phyloP scores from a whole-genome alignment of 2,329 filamentous ascomycete genomes.

The Aspergillus udagawae region DNA sequence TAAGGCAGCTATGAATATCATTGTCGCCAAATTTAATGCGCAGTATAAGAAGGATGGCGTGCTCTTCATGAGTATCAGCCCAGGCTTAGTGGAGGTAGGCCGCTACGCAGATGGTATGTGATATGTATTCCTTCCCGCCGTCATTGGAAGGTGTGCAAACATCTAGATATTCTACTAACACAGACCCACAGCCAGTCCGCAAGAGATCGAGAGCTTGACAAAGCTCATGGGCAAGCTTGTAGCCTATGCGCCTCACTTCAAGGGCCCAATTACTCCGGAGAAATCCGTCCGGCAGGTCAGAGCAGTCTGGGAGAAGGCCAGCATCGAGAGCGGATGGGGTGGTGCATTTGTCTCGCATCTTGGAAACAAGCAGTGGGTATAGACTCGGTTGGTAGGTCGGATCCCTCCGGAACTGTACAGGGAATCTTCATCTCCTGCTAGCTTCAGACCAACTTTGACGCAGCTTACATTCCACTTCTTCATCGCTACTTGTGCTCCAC shows the following conservation, averaged over 20 bases:
- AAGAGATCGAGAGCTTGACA: conserved; percentile 20
- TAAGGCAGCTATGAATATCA: conserved; percentile 53
- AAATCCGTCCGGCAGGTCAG: conserved; percentile 32
- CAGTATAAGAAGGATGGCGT: conserved; percentile 50
- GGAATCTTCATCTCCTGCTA: too few species aligned
- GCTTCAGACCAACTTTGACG: too few species aligned
- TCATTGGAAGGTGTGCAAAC: neutral
- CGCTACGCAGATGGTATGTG: conserved; percentile 20
- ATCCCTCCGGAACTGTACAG: too few species aligned
- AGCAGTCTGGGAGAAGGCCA: conserved; percentile 34
- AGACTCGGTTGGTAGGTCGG: neutral
- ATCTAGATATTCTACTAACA: neutral
- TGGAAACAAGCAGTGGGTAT: conserved; percentile 54
- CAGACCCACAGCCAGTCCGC: conserved; percentile 11
- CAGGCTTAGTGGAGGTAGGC: conserved; percentile 49
- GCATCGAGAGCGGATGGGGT: conserved; percentile 43
- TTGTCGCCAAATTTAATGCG: conserved; percentile 51
- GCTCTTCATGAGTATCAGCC: conserved; percentile 50
- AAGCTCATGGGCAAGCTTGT: conserved; percentile 28
- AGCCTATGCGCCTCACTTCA: conserved; percentile 41
- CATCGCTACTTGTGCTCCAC: too few species aligned
- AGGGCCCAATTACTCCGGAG: conserved; percentile 28
- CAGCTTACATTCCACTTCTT: too few species aligned
- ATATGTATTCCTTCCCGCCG: conserved; percentile 4
- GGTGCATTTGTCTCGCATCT: conserved; percentile 54